Evolutionary conservation across 1,284 basidiomycete genomes (phyloP), one percentile per base, ranked within the genome.

Genomic region (Pterulicium gracile): DNA sequence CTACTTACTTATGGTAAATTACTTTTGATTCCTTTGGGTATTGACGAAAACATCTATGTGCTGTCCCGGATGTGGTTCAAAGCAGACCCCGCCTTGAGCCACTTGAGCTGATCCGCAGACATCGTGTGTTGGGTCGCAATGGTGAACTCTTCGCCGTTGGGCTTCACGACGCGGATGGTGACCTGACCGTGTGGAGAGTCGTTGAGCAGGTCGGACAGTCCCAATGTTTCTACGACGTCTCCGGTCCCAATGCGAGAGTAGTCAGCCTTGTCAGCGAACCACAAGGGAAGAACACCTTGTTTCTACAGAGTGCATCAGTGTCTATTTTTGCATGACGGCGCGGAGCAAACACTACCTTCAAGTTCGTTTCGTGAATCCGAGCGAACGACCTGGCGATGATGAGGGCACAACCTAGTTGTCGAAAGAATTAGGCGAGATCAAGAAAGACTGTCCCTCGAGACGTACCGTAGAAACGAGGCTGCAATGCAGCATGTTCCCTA

Each of bases 311-410:
- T 40, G 32, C 13, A 45, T 44, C 14, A 32, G 39, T 41, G 14
- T 5, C 10, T 15, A 42, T 39, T 32, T 43, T 3, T 44, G 14
- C 20, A 35, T 20, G 10, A n/a, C 14, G 46, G 1, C 43, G 32
- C 14, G 32, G n/a, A 32, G 44, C 14, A 55, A 69, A 36, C n/a
- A n/a, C n/a, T 53, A 85, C 88, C 72, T 96, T 96, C 51, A 97
- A 69, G 66, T 98, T 98, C 12, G 94, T 97, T 67, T 98, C 92
- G 66, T 99, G 96, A 51, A 99, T 99, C 53, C 96, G 88, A 52
- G 96, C 96, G 57, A 99, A 98, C 2, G 93, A 97, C 24, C 92
- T 76, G 0, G 89, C 88, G 47, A 93, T 64, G 56, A 94, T 91
- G 68, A 91, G 67, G 4, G 73, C 77, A 57, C 88, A 91, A 21